Percentiles rank a stretch among this genome's conserved stretches.
These are phyloP conservation scores for Entrophospora sp. DNA, from an alignment of 192 early-diverging fungal species.

Conservation along the genomic window DNA sequence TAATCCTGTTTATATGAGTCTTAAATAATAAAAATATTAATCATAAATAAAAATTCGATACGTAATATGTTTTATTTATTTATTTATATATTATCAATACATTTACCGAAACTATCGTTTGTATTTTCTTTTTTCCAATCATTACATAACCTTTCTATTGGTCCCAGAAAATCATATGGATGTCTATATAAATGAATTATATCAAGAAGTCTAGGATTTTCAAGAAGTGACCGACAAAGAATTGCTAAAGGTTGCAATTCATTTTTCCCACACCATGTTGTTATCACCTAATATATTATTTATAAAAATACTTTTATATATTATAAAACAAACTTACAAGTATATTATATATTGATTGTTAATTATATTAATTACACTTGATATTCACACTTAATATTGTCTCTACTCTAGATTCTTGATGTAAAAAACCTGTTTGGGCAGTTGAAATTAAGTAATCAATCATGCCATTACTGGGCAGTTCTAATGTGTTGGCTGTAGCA, in stretches of 20 bases:
- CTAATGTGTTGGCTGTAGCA: neutral
- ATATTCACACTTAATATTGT: conserved; percentile 12
- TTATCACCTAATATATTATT: neutral
- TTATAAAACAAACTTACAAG: too few species aligned
- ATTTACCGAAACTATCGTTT: neutral
- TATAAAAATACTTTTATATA: neutral
- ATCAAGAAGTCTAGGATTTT: conserved; percentile 1
- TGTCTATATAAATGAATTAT: conserved; percentile 14
- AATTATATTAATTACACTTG: neutral
- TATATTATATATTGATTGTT: neutral
- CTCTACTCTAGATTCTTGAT: conserved; percentile 17
- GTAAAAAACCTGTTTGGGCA: neutral
- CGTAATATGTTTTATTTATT: too few species aligned
- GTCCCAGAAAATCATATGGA: conserved; percentile 3
- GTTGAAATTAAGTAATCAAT: conserved; percentile 7
- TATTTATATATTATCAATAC: neutral
- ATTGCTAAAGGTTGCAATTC: conserved; percentile 1
- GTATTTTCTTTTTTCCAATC: neutral
- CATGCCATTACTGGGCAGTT: neutral
- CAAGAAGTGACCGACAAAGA: neutral
- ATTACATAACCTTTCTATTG: conserved; percentile 13
- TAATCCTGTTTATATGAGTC: neutral
- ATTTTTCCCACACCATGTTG: neutral
- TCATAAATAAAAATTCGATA: too few species aligned
- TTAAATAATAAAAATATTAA: neutral